Base-by-base conservation (phyloP, 257 asterid species). In the Lavandula angustifolia region DNA sequence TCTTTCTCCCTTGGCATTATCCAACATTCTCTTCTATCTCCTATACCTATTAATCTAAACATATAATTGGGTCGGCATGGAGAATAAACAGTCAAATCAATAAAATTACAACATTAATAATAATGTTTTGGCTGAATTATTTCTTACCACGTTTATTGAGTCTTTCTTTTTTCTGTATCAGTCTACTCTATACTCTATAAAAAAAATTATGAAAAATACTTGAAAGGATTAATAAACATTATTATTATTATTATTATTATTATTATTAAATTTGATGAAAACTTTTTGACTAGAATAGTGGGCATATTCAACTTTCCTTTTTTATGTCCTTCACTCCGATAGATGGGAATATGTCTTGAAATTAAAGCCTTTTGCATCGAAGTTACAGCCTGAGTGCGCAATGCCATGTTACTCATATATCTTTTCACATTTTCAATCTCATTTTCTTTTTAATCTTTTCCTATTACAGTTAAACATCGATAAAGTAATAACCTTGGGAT, bases 261-360 rank as follows among this genome's bases (percentile, higher is more conserved):
- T 50, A 5, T 12, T 4, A 72, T 63, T 60, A 78, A 80, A 78
- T 81, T 57, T 18, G 64, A 69, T 50, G 59, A 40, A 12, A 68
- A 63, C 81, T 75, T 81, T 73, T 81, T 81, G 87, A 81, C 87
- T 78, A 68, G 66, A 75, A 81, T 67, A 81, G 84, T 78, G 75
- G 55, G 52, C 47, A 52, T 51, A 56, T 37, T 56, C 47, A 66
- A 54, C 63, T 18, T 53, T 41, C 13, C 49, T 35, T 63, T 46
- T 46, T 2, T 41, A 47, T 56, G 62, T 54, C 7, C 51, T 66
- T 78, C 75, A 66, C 46, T 57, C 56, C 56, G 62, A 62, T 10
- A 37, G 54, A 56, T 51, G 67, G 65, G 58, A 61, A 67, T 49
- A 64, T 47, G 63, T 37, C 69, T 22, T 67, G 64, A 60, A 73